A percentile compares a stretch with the other conserved stretches of the same genome.
These are phyloP conservation scores for Solanum habrochaites DNA, from an alignment of 257 asterid genomes.

Conservation along the genomic window DNA sequence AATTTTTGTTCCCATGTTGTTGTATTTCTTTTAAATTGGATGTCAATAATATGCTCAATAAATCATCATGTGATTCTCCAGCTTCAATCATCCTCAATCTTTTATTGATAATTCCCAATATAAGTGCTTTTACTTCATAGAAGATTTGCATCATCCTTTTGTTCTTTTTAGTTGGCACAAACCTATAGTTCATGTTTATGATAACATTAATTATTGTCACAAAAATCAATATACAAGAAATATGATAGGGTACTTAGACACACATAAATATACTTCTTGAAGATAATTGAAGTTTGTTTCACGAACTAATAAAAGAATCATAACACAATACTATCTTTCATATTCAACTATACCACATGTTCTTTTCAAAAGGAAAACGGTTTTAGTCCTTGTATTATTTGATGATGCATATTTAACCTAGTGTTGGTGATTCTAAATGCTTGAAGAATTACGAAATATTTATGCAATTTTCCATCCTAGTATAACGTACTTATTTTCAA, in stretches of 20 bases:
- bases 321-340: background rate
- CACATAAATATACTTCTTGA: background rate
- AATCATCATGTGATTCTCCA: slow-evolving; percentile 3
- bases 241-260: background rate
- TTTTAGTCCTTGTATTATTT: too few relatives aligned
- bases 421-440: too few relatives aligned
- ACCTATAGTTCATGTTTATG: background rate
- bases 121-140: background rate
- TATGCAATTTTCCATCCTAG: too few relatives aligned
- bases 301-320: background rate
- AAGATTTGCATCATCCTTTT: slow-evolving; percentile 6
- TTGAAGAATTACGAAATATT: too few relatives aligned
- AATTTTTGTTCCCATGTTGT: background rate
- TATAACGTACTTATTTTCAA: too few relatives aligned
- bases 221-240: background rate
- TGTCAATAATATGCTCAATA: slow-evolving; percentile 9
- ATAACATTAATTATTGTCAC: background rate
- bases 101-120: background rate
- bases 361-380: too few relatives aligned
- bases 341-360: background rate
- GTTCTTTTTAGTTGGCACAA: slow-evolving; percentile 6
- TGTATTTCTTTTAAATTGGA: slow-evolving; percentile 10
- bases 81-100: background rate
- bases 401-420: too few relatives aligned
- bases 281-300: background rate